These are phyloP conservation scores for Thielaviopsis musarum DNA, from an alignment of 2,329 filamentous ascomycete genomes.

Conservation along the genomic window DNA sequence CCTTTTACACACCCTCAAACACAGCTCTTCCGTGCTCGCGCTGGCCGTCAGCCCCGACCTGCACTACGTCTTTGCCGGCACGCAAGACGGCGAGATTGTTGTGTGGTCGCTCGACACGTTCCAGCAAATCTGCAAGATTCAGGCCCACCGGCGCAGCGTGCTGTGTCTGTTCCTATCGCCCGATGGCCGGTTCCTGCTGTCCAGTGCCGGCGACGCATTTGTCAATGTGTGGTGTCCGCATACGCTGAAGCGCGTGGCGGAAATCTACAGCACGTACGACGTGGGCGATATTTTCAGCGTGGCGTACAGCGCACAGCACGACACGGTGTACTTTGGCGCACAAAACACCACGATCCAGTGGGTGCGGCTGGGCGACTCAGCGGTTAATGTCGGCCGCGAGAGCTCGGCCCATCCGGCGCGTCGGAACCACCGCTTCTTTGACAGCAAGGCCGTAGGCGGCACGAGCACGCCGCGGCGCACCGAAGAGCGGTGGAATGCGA, in stretches of 20 bases:
- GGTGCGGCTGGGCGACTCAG: constrained; percentile 56
- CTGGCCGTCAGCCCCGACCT: constrained; percentile 64
- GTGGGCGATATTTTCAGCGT: constrained; percentile 93
- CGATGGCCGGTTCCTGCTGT: constrained; percentile 65
- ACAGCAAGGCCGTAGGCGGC: constrained; percentile 74
- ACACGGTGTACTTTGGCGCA: constrained; percentile 78
- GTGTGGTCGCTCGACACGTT: constrained; percentile 84
- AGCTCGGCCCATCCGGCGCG: constrained; percentile 56
- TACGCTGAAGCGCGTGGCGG: constrained; percentile 61
- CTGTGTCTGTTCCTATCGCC: constrained; percentile 68
- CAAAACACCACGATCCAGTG: constrained; percentile 95
- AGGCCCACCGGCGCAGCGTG: constrained; percentile 83
- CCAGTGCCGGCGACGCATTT: constrained; percentile 81
- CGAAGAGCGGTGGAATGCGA: constrained; percentile 37
- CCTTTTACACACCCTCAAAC: constrained; percentile 56
- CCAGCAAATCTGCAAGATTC: constrained; percentile 58
- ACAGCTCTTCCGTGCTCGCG: constrained; percentile 65
- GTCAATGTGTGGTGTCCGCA: constrained; percentile 84
- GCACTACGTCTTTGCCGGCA: constrained; percentile 75
- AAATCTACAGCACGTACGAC: constrained; percentile 85
- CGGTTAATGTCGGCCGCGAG: constrained; percentile 40
- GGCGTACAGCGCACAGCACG: constrained; percentile 63
- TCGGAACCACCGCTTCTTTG: constrained; percentile 78
- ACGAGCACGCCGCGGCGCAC: constrained; percentile 57
- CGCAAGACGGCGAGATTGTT: constrained; percentile 83